Percentiles rank a stretch among this genome's conserved stretches.
Evolutionary conservation across 345 rosid genomes (phyloP).

Genomic region (Kandelia obovata): DNA sequence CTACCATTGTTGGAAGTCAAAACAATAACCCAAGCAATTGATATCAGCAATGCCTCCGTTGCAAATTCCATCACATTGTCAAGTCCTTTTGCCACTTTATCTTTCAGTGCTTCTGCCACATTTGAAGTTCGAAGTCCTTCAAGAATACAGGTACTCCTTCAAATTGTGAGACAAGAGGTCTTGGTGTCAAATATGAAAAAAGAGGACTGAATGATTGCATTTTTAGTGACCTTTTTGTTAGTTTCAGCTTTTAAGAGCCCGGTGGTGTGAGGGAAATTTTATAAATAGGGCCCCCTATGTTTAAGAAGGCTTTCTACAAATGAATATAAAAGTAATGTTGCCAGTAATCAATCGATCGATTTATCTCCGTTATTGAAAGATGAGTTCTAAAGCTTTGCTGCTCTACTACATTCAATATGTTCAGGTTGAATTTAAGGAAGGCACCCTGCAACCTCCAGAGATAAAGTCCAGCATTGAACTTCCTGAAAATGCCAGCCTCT

Average conservation of each 20-base stretch:
- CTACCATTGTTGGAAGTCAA: slow-evolving; percentile 71
- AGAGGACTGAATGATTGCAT: background rate
- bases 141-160: slow-evolving; percentile 66
- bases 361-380: background rate
- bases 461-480: slow-evolving; percentile 68
- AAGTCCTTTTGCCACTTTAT: slow-evolving; percentile 70
- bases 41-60: slow-evolving; percentile 46
- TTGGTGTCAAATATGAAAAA: background rate
- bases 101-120: slow-evolving; percentile 78
- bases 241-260: too few relatives aligned
- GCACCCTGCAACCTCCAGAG: slow-evolving; percentile 74
- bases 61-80: slow-evolving; percentile 68
- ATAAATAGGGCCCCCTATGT: too few relatives aligned
- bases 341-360: background rate
- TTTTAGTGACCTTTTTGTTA: background rate
- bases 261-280: too few relatives aligned
- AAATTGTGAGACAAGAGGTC: background rate
- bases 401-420: slow-evolving; percentile 9
- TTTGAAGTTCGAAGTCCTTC: slow-evolving; percentile 79
- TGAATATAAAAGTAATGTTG: too few relatives aligned
- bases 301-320: too few relatives aligned
- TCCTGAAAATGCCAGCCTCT: slow-evolving; percentile 54
- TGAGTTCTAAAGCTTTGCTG: background rate
- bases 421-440: slow-evolving; percentile 89
- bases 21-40: slow-evolving; percentile 60